A percentile compares a stretch with the other conserved stretches of the same genome.
Evolutionary conservation across 192 early-diverging fungal species (phyloP).

Genomic region (Coemansia sp.): DNA sequence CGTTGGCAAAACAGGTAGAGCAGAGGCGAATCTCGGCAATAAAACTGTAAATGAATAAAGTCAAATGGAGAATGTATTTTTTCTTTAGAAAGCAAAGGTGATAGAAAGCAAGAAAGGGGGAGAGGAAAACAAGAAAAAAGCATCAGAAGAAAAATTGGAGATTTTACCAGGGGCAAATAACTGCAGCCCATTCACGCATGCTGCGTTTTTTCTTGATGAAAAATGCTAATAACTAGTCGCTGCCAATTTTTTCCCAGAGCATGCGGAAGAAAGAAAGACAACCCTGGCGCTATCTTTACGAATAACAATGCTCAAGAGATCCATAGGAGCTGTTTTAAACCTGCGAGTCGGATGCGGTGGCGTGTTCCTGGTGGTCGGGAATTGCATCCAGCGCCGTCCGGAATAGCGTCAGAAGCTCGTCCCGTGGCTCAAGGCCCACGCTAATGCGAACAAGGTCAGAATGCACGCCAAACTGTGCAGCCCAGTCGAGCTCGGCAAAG

Average conservation of each 20-base stretch:
- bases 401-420: conserved; percentile 73
- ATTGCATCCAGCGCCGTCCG: conserved; percentile 66
- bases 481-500: conserved; percentile 94
- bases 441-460: conserved; percentile 79
- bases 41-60: neutral
- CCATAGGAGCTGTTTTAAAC: neutral
- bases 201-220: neutral
- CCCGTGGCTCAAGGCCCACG: conserved; percentile 81
- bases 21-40: neutral
- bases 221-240: neutral
- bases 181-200: neutral
- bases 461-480: conserved; percentile 73
- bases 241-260: too few relatives aligned
- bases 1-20: neutral
- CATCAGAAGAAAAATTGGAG: neutral
- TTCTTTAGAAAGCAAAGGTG: neutral
- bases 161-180: neutral
- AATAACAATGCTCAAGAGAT: neutral
- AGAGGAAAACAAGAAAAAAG: conserved; percentile 1
- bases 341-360: neutral
- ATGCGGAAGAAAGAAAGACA: too few relatives aligned
- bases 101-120: conserved; percentile 4
- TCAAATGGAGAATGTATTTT: neutral
- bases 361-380: neutral
- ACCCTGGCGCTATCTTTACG: too few relatives aligned